Percentiles rank a stretch among this genome's conserved stretches.
Conservation (phyloP, 139 green algal genomes). For the Chlamydomonas applanata region DNA sequence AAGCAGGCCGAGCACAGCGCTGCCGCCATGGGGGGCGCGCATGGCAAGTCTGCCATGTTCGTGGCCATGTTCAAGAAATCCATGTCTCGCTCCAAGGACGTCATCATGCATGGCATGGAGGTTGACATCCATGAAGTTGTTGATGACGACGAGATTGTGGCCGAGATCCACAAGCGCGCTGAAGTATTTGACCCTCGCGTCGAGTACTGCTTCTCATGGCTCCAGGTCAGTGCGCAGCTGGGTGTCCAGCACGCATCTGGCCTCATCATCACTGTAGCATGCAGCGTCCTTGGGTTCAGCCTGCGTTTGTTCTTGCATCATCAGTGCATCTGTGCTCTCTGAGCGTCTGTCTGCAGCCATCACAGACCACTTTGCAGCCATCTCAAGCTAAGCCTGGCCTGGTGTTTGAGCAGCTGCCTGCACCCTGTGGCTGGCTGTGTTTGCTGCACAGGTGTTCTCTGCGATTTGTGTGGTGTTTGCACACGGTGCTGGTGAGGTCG, state of each 20-base stretch:
- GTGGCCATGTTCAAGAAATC: conserved; percentile 7
- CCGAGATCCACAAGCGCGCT: conserved; percentile 39
- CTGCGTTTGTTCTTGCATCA: no score
- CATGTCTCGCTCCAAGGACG: no score
- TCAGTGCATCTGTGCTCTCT: no score
- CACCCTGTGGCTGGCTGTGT: no score
- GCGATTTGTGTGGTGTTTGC: conserved; percentile 58
- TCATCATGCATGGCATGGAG: conserved; percentile 28
- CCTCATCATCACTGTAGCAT: no score
- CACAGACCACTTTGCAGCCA: no score
- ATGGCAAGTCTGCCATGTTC: conserved; percentile 1
- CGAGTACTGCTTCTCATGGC: conserved; percentile 62
- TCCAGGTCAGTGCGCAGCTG: conserved; percentile 35
- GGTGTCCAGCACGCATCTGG: no score
- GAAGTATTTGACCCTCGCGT: conserved; percentile 49
- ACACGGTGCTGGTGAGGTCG: conserved; percentile 38
- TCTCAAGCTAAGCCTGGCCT: no score
- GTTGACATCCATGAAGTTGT: conserved; percentile 54
- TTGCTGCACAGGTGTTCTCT: conserved; percentile 49
- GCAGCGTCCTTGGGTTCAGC: no score
- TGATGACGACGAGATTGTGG: conserved; percentile 42
- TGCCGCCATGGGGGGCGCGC: not conserved
- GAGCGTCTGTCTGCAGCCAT: no score
- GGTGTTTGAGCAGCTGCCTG: no score
- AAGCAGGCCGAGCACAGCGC: not conserved